Percentiles rank a stretch among this genome's conserved stretches.
Conservation (phyloP, 176 grass and related monocot genomes). For the Hordeum marinum region DNA sequence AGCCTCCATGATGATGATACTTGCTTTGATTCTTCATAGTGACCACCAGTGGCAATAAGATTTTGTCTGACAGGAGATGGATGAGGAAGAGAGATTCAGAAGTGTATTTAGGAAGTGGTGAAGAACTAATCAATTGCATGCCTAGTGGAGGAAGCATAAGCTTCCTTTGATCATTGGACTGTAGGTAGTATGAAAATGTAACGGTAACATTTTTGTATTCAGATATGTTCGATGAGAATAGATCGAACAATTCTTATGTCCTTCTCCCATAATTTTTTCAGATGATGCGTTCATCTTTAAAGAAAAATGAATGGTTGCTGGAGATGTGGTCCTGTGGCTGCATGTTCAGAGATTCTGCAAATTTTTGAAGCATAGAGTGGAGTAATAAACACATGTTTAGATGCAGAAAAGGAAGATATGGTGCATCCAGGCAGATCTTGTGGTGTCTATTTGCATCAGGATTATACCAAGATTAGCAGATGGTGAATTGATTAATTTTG, state of each 20-base stretch:
- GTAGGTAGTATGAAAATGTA: neutral
- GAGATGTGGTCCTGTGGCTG: neutral
- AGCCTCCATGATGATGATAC: no score
- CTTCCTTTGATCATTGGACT: neutral
- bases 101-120: constrained; percentile 7
- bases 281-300: neutral
- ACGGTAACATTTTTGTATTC: neutral
- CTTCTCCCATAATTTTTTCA: neutral
- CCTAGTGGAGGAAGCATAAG: neutral
- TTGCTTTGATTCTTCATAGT: neutral
- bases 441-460: neutral
- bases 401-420: neutral
- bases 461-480: neutral
- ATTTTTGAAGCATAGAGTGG: neutral
- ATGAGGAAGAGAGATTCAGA: neutral
- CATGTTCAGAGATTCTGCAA: neutral
- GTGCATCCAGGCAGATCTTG: neutral
- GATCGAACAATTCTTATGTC: neutral
- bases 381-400: neutral
- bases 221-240: neutral
- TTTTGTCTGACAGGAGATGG: neutral
- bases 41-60: neutral
- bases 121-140: neutral
- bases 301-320: neutral
- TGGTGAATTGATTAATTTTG: neutral